These are phyloP conservation scores for Cladosporium cucumerinum DNA, from an alignment of 2,329 filamentous ascomycete species.

Conservation along the genomic window DNA sequence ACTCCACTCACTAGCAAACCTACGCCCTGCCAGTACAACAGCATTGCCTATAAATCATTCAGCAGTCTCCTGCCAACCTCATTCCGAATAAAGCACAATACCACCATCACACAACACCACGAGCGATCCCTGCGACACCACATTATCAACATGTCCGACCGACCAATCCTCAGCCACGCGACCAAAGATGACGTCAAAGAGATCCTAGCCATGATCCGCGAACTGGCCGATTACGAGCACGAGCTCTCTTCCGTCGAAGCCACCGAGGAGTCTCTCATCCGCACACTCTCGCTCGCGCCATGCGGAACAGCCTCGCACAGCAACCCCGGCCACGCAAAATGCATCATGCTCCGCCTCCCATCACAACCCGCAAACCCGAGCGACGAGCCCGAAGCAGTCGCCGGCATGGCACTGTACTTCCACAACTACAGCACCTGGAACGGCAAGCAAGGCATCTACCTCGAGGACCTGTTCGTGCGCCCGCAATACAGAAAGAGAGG, in stretches of 20 bases:
- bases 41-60: neutral
- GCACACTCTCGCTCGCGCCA: constrained; percentile 74
- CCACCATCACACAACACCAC: neutral
- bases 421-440: constrained; percentile 96
- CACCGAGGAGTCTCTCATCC: constrained; percentile 67
- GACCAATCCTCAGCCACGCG: constrained; percentile 12
- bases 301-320: constrained; percentile 24
- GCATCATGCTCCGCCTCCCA: constrained; percentile 58
- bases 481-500: constrained; percentile 67
- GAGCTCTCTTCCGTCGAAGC: constrained; percentile 71
- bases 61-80: neutral
- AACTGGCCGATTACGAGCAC: constrained; percentile 85
- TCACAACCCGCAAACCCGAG: constrained; percentile 40
- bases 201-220: constrained; percentile 80
- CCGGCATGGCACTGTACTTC: constrained; percentile 86
- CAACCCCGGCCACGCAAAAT: constrained; percentile 66
- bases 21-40: constrained; percentile 14
- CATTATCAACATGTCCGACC: neutral
- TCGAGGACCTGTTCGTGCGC: constrained; percentile 88
- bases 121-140: neutral
- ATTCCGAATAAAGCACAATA: neutral
- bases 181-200: constrained; percentile 64
- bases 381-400: constrained; percentile 44
- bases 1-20: neutral
- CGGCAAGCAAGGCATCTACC: constrained; percentile 79